A percentile compares a stretch with the other conserved stretches of the same genome.
These are phyloP conservation scores for Aspergillus amoenus DNA, from an alignment of 2,329 filamentous ascomycete genomes.

Conservation along the genomic window DNA sequence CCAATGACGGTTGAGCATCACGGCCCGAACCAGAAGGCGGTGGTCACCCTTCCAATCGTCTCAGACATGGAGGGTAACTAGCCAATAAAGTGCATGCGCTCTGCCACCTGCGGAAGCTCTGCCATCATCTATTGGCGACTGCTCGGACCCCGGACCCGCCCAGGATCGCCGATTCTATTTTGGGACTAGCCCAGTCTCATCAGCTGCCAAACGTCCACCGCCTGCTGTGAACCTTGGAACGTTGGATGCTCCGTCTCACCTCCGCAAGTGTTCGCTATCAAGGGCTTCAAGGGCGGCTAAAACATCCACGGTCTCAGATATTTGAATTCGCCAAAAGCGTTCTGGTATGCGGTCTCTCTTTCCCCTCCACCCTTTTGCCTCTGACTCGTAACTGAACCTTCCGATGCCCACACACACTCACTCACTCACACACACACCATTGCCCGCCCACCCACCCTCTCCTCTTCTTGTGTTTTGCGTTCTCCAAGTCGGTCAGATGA, in stretches of 20 bases:
- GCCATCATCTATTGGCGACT: conserved; percentile 11
- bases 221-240: conserved; percentile 4
- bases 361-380: not conserved
- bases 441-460: not conserved
- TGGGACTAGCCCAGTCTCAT: conserved; percentile 14
- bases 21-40: conserved; percentile 9
- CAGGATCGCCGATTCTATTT: conserved; percentile 12
- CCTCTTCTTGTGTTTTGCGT: conserved; percentile 5
- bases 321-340: not conserved
- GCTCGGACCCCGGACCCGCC: not conserved
- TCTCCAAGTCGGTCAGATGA: conserved; percentile 19
- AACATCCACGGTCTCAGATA: conserved; percentile 2
- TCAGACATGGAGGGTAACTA: conserved; percentile 9
- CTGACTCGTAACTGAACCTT: conserved; percentile 1
- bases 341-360: conserved; percentile 13
- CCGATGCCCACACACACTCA: conserved; percentile 1
- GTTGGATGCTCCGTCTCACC: conserved; percentile 5
- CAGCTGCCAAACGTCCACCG: conserved; percentile 7
- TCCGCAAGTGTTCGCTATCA: not conserved
- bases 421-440: conserved; percentile 3
- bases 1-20: not conserved
- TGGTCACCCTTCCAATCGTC: conserved; percentile 19
- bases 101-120: not conserved
- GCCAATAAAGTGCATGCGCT: conserved; percentile 20
- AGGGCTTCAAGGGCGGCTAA: not conserved